Base-by-base conservation (phyloP, 768 basidiomycete genomes). In the Gloeopeniophorella convolvens region DNA sequence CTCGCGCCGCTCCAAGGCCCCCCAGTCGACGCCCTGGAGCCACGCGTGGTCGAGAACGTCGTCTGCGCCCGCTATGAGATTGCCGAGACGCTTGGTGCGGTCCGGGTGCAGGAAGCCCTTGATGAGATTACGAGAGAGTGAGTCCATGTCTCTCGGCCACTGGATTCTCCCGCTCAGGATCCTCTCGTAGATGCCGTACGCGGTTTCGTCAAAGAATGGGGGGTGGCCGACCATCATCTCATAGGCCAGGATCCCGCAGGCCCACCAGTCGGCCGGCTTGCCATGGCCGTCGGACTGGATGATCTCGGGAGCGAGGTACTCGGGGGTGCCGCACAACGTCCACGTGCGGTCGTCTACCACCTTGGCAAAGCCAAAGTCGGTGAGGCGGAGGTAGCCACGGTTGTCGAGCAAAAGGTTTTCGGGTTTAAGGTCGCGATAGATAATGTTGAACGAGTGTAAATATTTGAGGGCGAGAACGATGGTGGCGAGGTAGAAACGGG, bases 231-330 rank as follows among this genome's bases (percentile, higher is more conserved):
- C 95, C 36, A 99, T 80, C 93, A 98, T 97, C 66, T 99, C 96
- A 65, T 95, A 99, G 66, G 89, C 91, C 30, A 99, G 74, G 39
- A 98, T 89, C 16, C 96, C 96, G 61, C 93, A 86, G 8, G 96
- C 95, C 96, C 96, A 99, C 93, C 93, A 99, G 65, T 99, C 95
- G 5, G 93, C 94, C 8, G 94, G 93, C 66, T 96, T 95, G 10
- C 93, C 93, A 67, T 99, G 96, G 10, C 96, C 96, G 55, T 95
- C 93, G 5, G 90, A 92, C 62, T 95, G 86, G 50, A 99, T 96
- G 50, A 99, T 96, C 69, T 99, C 96, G 16, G 96, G 96, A 3
- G 96, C 95, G 31, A 99, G 82, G 64, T 99, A 98, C 68, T 94
- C 91, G 16, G 92, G 91, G 9, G 91, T 95, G 30, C 91, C 91